Percentiles rank a stretch among this genome's conserved stretches.
Evolutionary conservation across 1,284 basidiomycete species (phyloP).

Genomic region (Puccinia novopanici): DNA sequence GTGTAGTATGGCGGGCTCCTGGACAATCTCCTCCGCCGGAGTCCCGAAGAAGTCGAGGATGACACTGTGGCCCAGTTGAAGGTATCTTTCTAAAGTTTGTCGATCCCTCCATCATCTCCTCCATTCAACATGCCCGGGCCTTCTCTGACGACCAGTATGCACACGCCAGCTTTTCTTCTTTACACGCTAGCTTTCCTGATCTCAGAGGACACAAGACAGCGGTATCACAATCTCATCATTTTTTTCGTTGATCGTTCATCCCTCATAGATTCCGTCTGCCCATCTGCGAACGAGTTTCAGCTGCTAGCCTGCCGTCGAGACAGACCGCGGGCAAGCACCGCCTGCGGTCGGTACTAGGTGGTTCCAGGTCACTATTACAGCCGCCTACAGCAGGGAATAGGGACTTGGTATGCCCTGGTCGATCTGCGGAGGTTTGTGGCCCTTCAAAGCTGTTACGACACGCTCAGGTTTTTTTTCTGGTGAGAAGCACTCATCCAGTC

Average conservation of each 20-base stretch:
- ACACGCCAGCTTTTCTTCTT: constrained; percentile 10
- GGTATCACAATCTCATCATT: constrained; percentile 4
- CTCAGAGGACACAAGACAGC: neutral
- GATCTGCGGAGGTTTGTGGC: neutral
- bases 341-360: too few species aligned
- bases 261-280: neutral
- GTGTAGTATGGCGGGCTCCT: constrained; percentile 14
- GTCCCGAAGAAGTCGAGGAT: constrained; percentile 1
- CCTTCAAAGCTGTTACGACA: neutral
- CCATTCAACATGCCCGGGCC: constrained; percentile 12
- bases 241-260: neutral
- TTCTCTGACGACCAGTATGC: constrained; percentile 26
- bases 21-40: constrained; percentile 29
- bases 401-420: too few species aligned
- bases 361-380: too few species aligned
- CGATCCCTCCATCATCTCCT: constrained; percentile 18
- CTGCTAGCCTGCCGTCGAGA: too few species aligned
- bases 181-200: constrained; percentile 10
- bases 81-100: constrained; percentile 13
- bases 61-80: constrained; percentile 5
- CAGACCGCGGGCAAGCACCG: too few species aligned
- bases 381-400: too few species aligned
- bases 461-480: neutral
- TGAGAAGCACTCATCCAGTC: neutral
- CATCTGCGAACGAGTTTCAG: too few species aligned